Percentiles rank a stretch among this genome's conserved stretches.
These are phyloP conservation scores for Trametes polyzona DNA, from an alignment of 1,284 basidiomycete genomes.

Conservation along the genomic window DNA sequence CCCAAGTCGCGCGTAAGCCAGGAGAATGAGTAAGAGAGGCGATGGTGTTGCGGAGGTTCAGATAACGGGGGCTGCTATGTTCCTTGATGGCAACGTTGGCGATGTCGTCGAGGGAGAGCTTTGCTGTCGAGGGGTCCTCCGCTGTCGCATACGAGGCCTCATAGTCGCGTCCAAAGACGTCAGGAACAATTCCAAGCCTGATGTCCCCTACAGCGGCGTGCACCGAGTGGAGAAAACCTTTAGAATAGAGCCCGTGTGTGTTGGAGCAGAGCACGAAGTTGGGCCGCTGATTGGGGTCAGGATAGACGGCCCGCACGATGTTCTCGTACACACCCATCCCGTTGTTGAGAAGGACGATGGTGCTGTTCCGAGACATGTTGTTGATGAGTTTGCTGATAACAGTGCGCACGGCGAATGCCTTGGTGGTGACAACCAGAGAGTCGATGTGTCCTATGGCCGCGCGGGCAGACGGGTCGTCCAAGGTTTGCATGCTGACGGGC, in stretches of 20 bases:
- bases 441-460: slow-evolving; percentile 48
- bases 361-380: slow-evolving; percentile 71
- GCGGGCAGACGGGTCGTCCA: slow-evolving; percentile 7
- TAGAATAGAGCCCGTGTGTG: slow-evolving; percentile 77
- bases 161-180: slow-evolving; percentile 61
- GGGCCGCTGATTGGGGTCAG: slow-evolving; percentile 73
- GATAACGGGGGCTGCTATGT: slow-evolving; percentile 47
- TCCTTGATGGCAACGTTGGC: slow-evolving; percentile 38
- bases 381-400: slow-evolving; percentile 66
- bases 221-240: slow-evolving; percentile 58
- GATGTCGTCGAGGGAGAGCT: slow-evolving; percentile 59
- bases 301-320: slow-evolving; percentile 73
- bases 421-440: slow-evolving; percentile 83
- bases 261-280: slow-evolving; percentile 87
- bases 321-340: slow-evolving; percentile 91
- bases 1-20: slow-evolving; percentile 67
- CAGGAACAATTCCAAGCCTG: slow-evolving; percentile 81
- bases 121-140: slow-evolving; percentile 39
- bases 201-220: slow-evolving; percentile 79
- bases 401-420: slow-evolving; percentile 67
- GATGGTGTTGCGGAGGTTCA: slow-evolving; percentile 71
- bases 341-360: slow-evolving; percentile 91
- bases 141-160: slow-evolving; percentile 52
- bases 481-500: background rate
- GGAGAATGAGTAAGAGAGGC: slow-evolving; percentile 62